Percentiles rank a stretch among this genome's conserved stretches.
These are phyloP conservation scores for Naganishia onofrii DNA, from an alignment of 768 basidiomycete genomes.

Conservation along the genomic window DNA sequence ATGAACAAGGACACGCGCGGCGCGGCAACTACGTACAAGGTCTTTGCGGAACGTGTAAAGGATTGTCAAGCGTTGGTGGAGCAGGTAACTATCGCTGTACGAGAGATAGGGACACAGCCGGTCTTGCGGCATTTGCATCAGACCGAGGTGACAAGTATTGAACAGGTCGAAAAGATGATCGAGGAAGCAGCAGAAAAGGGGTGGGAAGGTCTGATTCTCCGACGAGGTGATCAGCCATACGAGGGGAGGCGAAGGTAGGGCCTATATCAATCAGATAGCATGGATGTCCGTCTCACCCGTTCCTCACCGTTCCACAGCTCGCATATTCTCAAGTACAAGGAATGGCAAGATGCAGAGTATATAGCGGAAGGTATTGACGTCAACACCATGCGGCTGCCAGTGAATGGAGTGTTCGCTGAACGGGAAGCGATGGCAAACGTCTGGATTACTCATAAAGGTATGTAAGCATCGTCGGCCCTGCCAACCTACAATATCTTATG, in stretches of 20 bases:
- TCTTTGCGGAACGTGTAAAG: conserved; percentile 39
- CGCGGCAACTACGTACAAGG: conserved; percentile 26
- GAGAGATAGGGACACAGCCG: conserved; percentile 1
- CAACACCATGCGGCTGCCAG: conserved; percentile 40
- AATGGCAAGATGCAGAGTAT: conserved; percentile 51
- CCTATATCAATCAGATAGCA: too few species aligned
- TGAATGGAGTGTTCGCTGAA: conserved; percentile 45
- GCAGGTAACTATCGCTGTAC: conserved; percentile 33
- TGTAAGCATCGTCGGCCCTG: neutral
- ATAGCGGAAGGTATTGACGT: conserved; percentile 38
- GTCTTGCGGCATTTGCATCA: conserved; percentile 38
- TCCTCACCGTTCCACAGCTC: conserved; percentile 34
- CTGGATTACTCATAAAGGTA: conserved; percentile 46
- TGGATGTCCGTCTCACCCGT: too few species aligned
- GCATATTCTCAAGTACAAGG: conserved; percentile 50
- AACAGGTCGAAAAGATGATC: conserved; percentile 44
- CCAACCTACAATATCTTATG: too few species aligned
- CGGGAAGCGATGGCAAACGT: conserved; percentile 41
- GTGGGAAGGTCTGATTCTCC: conserved; percentile 49
- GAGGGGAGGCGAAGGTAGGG: conserved; percentile 47
- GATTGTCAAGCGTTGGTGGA: conserved; percentile 34
- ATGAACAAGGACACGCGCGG: neutral
- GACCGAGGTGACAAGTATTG: conserved; percentile 31
- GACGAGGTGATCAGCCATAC: conserved; percentile 42
- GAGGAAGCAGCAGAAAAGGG: conserved; percentile 41